Evolutionary conservation across 208 protist species (phyloP).

Genomic region (Chromosphaera perkinsii): DNA sequence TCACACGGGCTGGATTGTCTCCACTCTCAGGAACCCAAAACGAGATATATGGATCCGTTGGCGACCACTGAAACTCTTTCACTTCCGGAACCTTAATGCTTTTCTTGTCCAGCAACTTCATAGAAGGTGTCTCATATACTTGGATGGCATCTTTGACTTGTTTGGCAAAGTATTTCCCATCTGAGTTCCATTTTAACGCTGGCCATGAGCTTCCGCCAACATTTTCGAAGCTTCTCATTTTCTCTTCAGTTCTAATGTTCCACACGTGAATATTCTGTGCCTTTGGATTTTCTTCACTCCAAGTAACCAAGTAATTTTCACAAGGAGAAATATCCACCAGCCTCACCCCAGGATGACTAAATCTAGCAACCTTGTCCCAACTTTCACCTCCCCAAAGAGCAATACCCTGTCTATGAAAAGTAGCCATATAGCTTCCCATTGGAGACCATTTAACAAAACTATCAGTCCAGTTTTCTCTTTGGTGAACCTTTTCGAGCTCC

Average conservation of each 20-base stretch:
- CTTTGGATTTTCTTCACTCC: conserved; percentile 17
- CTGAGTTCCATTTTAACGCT: conserved; percentile 60
- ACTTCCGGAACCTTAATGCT: conserved; percentile 24
- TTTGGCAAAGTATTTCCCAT: conserved; percentile 64
- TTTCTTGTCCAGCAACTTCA: conserved; percentile 54
- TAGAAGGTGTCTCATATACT: conserved; percentile 57
- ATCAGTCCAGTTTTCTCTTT: conserved; percentile 43
- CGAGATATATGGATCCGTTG: conserved; percentile 42
- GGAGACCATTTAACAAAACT: conserved; percentile 59
- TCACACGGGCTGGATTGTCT: conserved; percentile 48
- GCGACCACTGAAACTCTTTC: conserved; percentile 43
- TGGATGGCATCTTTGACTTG: conserved; percentile 50
- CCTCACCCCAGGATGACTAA: conserved; percentile 54
- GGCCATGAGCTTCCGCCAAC: conserved; percentile 41
- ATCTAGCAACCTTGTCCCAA: conserved; percentile 23
- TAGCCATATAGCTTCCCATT: conserved; percentile 62
- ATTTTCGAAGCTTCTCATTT: conserved; percentile 46
- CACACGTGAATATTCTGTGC: conserved; percentile 54
- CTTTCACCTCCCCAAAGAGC: conserved; percentile 59
- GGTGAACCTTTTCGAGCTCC: conserved; percentile 7
- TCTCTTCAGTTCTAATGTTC: conserved; percentile 50
- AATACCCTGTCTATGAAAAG: conserved; percentile 58
- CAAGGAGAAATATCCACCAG: conserved; percentile 63
- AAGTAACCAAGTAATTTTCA: conserved; percentile 62
- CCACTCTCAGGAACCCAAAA: conserved; percentile 54